phyloP scores from a whole-genome alignment of 2,329 filamentous ascomycete species.

The Xylariaceae sp. region DNA sequence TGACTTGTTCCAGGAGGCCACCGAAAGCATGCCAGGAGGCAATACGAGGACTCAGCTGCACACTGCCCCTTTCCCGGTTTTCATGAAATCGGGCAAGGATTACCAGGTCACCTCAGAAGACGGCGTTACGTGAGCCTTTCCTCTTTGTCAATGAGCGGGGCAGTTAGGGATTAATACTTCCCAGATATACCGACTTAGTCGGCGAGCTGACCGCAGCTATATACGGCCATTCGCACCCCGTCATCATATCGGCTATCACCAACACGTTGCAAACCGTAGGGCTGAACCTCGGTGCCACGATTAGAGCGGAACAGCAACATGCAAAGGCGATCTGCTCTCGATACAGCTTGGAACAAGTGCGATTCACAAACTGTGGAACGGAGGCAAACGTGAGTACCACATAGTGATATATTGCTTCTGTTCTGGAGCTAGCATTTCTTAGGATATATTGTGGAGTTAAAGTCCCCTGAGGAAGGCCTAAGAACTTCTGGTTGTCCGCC shows the following conservation, averaged over 20 bases:
- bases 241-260: slow-evolving; percentile 40
- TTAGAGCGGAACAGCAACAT: slow-evolving; percentile 52
- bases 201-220: slow-evolving; percentile 67
- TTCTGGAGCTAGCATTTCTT: too few species aligned
- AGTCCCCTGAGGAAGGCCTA: too few species aligned
- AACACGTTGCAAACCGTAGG: slow-evolving; percentile 49
- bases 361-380: slow-evolving; percentile 68
- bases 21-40: slow-evolving; percentile 33
- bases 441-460: too few species aligned
- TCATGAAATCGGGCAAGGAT: slow-evolving; percentile 42
- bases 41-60: slow-evolving; percentile 38
- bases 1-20: slow-evolving; percentile 42
- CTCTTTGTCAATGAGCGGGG: not conserved
- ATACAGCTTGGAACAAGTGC: slow-evolving; percentile 57
- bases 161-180: not conserved
- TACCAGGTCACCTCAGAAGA: slow-evolving; percentile 46
- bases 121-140: slow-evolving; percentile 37
- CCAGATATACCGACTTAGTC: slow-evolving; percentile 61
- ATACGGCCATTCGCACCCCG: slow-evolving; percentile 65
- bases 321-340: slow-evolving; percentile 54
- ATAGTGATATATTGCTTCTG: too few species aligned
- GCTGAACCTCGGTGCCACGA: slow-evolving; percentile 59
- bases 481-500: too few species aligned
- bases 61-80: slow-evolving; percentile 48
- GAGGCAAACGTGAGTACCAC: slow-evolving; percentile 66